Conservation (phyloP, 129 eudicot genomes). For the Flaveria ramosissima region DNA sequence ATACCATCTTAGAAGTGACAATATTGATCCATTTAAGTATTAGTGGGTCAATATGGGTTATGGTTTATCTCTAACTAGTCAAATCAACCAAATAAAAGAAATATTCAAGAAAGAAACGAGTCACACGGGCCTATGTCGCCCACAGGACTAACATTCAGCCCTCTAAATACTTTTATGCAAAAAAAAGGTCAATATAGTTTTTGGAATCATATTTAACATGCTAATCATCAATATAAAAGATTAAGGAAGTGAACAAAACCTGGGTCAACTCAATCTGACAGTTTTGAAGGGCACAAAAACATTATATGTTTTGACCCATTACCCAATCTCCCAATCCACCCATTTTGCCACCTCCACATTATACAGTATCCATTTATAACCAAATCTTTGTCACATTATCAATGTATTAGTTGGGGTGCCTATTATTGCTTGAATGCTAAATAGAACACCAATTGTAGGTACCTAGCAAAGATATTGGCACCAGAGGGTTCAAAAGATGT, state of each 20-base stretch:
- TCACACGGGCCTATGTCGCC: not conserved
- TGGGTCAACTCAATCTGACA: not conserved
- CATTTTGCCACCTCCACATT: not conserved
- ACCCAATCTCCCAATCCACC: not conserved
- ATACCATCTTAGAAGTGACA: not conserved
- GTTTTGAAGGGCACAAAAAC: not conserved
- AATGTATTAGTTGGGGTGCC: constrained; percentile 24
- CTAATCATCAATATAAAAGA: not conserved
- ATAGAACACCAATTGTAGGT: constrained; percentile 51
- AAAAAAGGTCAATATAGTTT: not conserved
- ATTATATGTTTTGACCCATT: not conserved
- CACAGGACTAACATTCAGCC: not conserved
- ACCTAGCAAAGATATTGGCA: constrained; percentile 84
- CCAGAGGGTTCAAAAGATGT: constrained; percentile 96
- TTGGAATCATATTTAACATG: constrained; percentile 3
- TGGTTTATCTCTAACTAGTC: not conserved
- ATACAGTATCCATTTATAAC: not conserved
- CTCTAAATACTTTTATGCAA: not conserved
- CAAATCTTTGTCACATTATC: not conserved
- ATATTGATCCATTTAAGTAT: not conserved
- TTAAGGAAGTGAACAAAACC: not conserved
- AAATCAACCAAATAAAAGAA: not conserved
- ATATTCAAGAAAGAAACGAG: not conserved
- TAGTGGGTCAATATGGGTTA: not conserved
- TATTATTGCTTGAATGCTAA: constrained; percentile 13